These are phyloP conservation scores for Botryotinia convoluta DNA, from an alignment of 2,329 filamentous ascomycete species.

Conservation along the genomic window DNA sequence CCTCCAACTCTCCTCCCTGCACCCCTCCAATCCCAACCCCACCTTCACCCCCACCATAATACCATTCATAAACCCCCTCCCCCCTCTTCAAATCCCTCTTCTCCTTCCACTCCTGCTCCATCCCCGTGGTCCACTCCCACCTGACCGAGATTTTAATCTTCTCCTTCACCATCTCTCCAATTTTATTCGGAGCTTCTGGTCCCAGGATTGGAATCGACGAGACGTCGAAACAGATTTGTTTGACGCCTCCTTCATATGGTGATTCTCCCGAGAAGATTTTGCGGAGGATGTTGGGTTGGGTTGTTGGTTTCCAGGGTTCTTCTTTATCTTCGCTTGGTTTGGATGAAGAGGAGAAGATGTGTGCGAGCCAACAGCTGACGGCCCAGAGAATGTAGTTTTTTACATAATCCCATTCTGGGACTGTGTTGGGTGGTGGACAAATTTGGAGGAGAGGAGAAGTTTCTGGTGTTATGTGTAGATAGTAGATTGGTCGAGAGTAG, in stretches of 20 bases:
- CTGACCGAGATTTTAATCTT: neutral
- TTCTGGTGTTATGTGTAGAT: conserved; percentile 5
- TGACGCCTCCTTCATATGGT: neutral
- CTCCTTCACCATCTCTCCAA: neutral
- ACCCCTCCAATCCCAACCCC: conserved; percentile 22
- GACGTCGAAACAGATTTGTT: conserved; percentile 17
- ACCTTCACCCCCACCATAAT: conserved; percentile 21
- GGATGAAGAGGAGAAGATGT: neutral
- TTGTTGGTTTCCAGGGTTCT: conserved; percentile 5
- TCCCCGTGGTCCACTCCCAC: conserved; percentile 17
- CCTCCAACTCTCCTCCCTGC: conserved; percentile 23
- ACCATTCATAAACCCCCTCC: conserved; percentile 32
- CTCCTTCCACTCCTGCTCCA: conserved; percentile 19
- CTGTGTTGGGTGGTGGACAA: conserved; percentile 4
- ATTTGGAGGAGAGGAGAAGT: conserved; percentile 14
- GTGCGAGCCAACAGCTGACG: conserved; percentile 9
- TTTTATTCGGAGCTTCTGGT: neutral
- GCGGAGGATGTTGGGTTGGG: conserved; percentile 8
- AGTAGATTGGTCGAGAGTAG: neutral
- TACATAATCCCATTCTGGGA: neutral
- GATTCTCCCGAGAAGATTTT: neutral
- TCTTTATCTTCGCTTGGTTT: neutral
- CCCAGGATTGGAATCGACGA: neutral
- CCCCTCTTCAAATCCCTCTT: conserved; percentile 19
- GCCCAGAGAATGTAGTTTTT: conserved; percentile 14